A percentile compares a stretch with the other conserved stretches of the same genome.
Conservation (phyloP, 805 yeast species). For the Nakazawaea sp. region DNA sequence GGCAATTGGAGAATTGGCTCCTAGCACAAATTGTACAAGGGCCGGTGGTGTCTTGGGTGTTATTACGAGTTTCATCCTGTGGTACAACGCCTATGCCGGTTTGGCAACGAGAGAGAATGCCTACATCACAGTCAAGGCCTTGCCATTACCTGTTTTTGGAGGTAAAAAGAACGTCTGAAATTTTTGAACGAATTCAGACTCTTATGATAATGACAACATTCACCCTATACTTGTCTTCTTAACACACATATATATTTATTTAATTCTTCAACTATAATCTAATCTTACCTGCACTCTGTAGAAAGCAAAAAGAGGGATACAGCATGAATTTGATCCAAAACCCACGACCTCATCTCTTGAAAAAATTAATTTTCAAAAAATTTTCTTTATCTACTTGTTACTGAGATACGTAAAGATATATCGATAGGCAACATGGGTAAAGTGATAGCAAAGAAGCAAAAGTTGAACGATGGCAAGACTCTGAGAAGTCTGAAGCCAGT, state of each 20-base stretch:
- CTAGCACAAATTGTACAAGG: slow-evolving; percentile 26
- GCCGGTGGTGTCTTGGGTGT: slow-evolving; percentile 67
- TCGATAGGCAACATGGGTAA: neutral
- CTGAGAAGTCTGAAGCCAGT: slow-evolving; percentile 5
- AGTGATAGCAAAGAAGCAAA: neutral
- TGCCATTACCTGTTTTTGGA: slow-evolving; percentile 23
- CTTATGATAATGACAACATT: no score
- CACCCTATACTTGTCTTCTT: no score
- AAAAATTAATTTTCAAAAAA: no score
- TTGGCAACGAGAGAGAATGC: slow-evolving; percentile 58
- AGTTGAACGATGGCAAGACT: neutral
- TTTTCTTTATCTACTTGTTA: neutral
- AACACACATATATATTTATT: no score
- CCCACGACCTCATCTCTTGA: no score
- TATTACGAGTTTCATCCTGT: slow-evolving; percentile 52
- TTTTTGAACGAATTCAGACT: no score
- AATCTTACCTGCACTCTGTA: no score
- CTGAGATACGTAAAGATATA: neutral
- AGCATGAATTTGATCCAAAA: no score
- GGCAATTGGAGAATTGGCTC: slow-evolving; percentile 45
- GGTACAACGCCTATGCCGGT: slow-evolving; percentile 72
- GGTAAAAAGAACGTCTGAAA: slow-evolving; percentile 2
- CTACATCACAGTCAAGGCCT: slow-evolving; percentile 35
- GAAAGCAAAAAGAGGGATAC: no score
- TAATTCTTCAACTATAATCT: no score